Evolutionary conservation across 176 grass and related monocot species (phyloP).

Genomic region (Oropetium thomaeum): DNA sequence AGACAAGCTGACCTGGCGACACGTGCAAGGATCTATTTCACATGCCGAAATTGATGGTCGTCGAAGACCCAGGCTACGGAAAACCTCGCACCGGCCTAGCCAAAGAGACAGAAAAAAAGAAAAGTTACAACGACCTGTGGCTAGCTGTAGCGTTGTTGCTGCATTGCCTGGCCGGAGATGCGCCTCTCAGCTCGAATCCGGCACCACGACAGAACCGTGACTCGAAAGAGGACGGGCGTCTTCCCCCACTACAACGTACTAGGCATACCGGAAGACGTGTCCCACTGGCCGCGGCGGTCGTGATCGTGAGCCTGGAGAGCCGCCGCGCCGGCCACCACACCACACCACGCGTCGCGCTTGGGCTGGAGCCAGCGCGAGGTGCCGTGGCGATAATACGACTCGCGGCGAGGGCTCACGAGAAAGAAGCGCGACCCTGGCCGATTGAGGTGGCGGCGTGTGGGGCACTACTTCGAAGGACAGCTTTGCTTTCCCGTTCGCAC

Average conservation of each 20-base stretch:
- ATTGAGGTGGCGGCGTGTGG: conserved; percentile 29
- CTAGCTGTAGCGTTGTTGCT: neutral
- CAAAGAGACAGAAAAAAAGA: neutral
- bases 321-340: too few species aligned
- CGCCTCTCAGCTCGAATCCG: neutral
- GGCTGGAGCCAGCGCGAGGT: neutral
- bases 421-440: neutral
- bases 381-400: neutral
- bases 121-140: too few species aligned
- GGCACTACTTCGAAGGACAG: neutral
- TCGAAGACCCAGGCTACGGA: neutral
- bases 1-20: neutral
- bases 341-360: neutral
- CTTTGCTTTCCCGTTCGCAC: neutral
- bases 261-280: neutral
- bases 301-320: neutral
- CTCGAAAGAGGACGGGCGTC: neutral
- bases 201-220: neutral
- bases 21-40: neutral
- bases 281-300: neutral
- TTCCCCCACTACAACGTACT: too few species aligned
- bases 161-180: neutral
- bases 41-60: neutral
- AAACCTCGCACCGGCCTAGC: neutral
- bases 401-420: conserved; percentile 1